These are phyloP conservation scores for Eutrema japonicum DNA, from an alignment of 345 rosid species.

Conservation along the genomic window DNA sequence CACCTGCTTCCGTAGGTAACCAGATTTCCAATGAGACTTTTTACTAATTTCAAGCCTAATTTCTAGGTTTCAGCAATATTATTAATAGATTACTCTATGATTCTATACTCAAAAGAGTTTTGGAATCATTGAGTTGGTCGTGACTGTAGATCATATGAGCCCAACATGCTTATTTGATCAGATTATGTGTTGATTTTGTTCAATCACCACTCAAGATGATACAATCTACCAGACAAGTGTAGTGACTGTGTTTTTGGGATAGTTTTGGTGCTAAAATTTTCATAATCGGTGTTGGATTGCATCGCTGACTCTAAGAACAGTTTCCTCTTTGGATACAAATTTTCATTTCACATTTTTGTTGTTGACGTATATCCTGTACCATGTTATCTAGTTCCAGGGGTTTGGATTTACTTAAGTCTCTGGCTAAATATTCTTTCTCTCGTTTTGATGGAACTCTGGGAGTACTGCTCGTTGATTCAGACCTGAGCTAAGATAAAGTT, in stretches of 20 bases:
- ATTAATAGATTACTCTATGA: neutral
- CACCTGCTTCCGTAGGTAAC: slow-evolving; percentile 55
- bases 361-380: neutral
- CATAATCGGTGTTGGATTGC: neutral
- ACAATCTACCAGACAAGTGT: neutral
- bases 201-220: neutral
- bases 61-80: neutral
- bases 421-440: neutral
- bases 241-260: neutral
- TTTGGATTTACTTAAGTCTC: neutral
- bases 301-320: neutral
- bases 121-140: neutral
- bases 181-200: neutral
- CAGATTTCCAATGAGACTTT: slow-evolving; percentile 34
- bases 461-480: neutral
- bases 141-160: neutral
- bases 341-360: neutral
- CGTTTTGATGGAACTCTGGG: neutral
- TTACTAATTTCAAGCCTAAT: neutral
- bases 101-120: neutral
- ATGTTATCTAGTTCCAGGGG: neutral
- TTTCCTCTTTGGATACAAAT: neutral
- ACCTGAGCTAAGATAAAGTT: neutral
- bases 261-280: neutral
- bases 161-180: slow-evolving; percentile 2